These are phyloP conservation scores for Bonia amplexicaulis DNA, from an alignment of 176 grass and related monocot genomes.

Conservation along the genomic window DNA sequence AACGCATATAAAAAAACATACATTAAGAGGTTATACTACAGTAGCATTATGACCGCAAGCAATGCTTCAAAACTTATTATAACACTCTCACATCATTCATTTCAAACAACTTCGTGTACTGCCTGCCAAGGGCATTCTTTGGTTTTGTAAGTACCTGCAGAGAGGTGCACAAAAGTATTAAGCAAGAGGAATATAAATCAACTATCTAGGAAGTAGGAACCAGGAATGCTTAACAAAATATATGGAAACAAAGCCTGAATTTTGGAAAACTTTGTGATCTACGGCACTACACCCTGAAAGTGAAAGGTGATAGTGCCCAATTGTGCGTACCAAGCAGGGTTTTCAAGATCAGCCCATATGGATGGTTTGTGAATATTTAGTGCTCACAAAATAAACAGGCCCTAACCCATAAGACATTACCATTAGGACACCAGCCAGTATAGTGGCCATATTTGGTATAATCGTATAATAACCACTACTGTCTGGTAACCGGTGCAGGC, in stretches of 20 bases:
- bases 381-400: neutral
- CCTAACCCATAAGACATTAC: neutral
- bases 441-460: neutral
- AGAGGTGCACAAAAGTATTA: neutral
- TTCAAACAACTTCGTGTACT: constrained; percentile 66
- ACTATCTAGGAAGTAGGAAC: constrained; percentile 17
- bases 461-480: neutral
- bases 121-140: constrained; percentile 59
- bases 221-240: constrained; percentile 16
- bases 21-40: neutral
- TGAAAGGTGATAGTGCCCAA: neutral
- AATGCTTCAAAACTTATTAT: neutral
- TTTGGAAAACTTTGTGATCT: neutral
- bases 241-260: neutral
- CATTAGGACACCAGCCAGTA: neutral
- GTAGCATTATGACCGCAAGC: neutral
- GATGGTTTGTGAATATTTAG: neutral
- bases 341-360: neutral
- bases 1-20: neutral
- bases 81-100: constrained; percentile 50
- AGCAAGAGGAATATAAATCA: neutral
- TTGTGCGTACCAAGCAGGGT: neutral
- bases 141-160: constrained; percentile 64
- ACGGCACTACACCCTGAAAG: neutral
- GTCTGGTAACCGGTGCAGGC: neutral